A percentile compares a stretch with the other conserved stretches of the same genome.
Evolutionary conservation across 108 stramenopile species (phyloP).

Genomic region (Pseudonitzschia delicatissima): DNA sequence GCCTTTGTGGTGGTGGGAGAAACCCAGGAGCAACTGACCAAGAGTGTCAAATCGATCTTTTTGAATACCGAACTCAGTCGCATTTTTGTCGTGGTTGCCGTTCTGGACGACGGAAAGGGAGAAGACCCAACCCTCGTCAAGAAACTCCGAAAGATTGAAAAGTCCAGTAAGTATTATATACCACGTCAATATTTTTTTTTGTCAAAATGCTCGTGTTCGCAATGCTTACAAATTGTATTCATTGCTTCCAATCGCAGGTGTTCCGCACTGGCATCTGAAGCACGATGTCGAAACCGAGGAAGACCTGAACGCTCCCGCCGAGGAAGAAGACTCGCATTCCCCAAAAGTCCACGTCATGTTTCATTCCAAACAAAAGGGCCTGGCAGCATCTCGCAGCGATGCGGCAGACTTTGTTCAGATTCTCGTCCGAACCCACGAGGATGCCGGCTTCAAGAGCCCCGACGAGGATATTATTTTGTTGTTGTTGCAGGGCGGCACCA

Average conservation of each 20-base stretch:
- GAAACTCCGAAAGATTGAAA: constrained; percentile 37
- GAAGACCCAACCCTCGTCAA: constrained; percentile 11
- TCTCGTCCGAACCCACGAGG: constrained; percentile 52
- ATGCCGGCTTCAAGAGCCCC: constrained; percentile 57
- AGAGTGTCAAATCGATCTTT: constrained; percentile 43
- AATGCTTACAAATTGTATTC: no score
- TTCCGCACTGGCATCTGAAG: constrained; percentile 55
- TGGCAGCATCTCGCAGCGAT: constrained; percentile 52
- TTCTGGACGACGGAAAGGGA: constrained; percentile 44
- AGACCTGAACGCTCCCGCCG: no score
- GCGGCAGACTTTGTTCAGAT: constrained; percentile 61
- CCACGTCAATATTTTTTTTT: background rate
- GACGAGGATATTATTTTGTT: constrained; percentile 71
- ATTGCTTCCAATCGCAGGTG: constrained; percentile 10
- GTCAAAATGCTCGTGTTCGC: no score
- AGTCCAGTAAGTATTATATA: constrained; percentile 21
- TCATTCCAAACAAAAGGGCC: constrained; percentile 35
- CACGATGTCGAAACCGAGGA: constrained; percentile 35
- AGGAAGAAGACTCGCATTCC: constrained; percentile 42
- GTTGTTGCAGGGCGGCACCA: constrained; percentile 53
- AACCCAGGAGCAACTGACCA: constrained; percentile 6
- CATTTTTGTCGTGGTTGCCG: constrained; percentile 64
- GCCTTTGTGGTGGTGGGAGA: constrained; percentile 63
- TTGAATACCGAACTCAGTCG: constrained; percentile 62
- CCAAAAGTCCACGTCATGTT: constrained; percentile 62